phyloP scores from a whole-genome alignment of 2,329 filamentous ascomycete genomes.

The Aureobasidium sp. region DNA sequence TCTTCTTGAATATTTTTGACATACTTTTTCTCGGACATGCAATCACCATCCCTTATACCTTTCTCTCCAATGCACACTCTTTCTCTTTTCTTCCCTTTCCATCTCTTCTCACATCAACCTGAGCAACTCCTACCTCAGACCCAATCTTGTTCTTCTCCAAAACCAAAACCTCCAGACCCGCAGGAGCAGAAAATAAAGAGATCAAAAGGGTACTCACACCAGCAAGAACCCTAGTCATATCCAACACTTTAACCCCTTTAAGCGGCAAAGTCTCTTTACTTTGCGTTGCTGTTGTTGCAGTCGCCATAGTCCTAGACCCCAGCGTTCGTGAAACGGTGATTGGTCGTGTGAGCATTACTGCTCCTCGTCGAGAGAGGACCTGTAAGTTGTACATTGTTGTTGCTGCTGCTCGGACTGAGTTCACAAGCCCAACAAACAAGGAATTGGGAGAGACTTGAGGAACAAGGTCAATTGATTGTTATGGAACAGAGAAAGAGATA shows the following conservation, averaged over 20 bases:
- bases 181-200: not conserved
- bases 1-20: too few species aligned
- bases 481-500: not conserved
- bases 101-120: too few species aligned
- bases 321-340: not conserved
- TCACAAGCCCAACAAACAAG: too few species aligned
- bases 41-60: too few species aligned
- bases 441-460: too few species aligned
- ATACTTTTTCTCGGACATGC: too few species aligned
- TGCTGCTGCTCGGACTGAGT: not conserved
- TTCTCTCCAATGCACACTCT: too few species aligned
- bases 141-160: not conserved
- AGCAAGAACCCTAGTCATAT: slow-evolving; percentile 94
- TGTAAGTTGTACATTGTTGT: not conserved
- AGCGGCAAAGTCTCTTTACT: slow-evolving; percentile 53
- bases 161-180: too few species aligned
- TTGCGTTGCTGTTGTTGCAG: slow-evolving; percentile 29
- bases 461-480: too few species aligned
- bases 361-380: not conserved
- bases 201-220: slow-evolving; percentile 51
- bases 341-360: not conserved
- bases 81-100: too few species aligned
- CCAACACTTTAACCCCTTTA: slow-evolving; percentile 79
- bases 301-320: not conserved
- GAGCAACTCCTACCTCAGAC: not conserved